Percentiles rank a stretch among this genome's conserved stretches.
These are phyloP conservation scores for Stagonosporopsis cucurbitacearum DNA, from an alignment of 2,329 filamentous ascomycete genomes.

Conservation along the genomic window DNA sequence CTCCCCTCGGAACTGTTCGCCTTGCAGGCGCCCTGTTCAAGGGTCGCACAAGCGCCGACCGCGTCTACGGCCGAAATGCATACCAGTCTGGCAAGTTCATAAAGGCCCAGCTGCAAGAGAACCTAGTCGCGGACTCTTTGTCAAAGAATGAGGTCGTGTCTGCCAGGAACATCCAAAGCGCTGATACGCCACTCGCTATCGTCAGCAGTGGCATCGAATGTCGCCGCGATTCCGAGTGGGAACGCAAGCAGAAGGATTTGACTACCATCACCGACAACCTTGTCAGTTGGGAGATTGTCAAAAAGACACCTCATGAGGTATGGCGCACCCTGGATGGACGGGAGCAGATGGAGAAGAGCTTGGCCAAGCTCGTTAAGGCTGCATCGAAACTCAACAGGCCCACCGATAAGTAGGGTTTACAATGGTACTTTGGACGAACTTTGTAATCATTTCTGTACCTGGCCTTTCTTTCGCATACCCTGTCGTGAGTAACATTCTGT, in stretches of 20 bases:
- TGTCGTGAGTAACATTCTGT: conserved; percentile 6
- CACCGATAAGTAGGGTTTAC: not conserved
- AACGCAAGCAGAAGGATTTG: conserved; percentile 82
- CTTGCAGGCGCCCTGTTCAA: conserved; percentile 81
- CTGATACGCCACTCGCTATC: conserved; percentile 77
- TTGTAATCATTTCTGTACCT: not conserved
- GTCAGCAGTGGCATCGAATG: conserved; percentile 81
- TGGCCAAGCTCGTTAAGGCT: conserved; percentile 69
- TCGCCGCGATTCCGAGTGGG: conserved; percentile 73
- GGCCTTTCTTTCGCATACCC: conserved; percentile 14
- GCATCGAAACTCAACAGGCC: conserved; percentile 23
- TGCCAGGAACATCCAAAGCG: conserved; percentile 78
- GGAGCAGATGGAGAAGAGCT: conserved; percentile 76
- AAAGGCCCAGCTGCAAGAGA: conserved; percentile 92
- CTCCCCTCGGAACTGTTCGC: conserved; percentile 83
- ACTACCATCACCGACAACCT: conserved; percentile 81
- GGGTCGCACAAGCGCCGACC: conserved; percentile 79
- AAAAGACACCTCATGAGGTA: conserved; percentile 82
- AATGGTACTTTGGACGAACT: not conserved
- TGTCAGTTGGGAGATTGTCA: conserved; percentile 83
- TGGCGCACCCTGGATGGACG: conserved; percentile 80
- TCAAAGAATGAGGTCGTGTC: conserved; percentile 82
- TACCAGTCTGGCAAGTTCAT: conserved; percentile 83
- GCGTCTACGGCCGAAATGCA: conserved; percentile 80
- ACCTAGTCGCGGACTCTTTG: conserved; percentile 82